phyloP scores from a whole-genome alignment of 345 rosid genomes.

The Turnera subulata region DNA sequence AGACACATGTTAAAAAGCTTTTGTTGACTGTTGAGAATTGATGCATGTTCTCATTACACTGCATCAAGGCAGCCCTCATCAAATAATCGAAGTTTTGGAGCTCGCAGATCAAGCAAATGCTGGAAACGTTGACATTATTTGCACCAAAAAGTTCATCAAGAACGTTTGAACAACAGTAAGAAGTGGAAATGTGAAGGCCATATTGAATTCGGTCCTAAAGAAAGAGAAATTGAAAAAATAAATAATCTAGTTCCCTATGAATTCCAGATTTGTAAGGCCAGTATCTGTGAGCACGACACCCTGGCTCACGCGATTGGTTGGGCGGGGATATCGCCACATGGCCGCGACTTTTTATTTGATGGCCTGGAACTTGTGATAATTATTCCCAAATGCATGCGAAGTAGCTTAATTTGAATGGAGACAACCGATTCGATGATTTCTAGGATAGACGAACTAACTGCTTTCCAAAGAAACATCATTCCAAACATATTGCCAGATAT shows the following conservation, averaged over 20 bases:
- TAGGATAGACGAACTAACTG: too few relatives aligned
- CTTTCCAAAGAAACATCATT: too few relatives aligned
- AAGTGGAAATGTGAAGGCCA: slow-evolving; percentile 87
- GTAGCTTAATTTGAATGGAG: too few relatives aligned
- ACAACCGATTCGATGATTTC: too few relatives aligned
- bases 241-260: slow-evolving; percentile 21
- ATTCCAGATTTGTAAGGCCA: slow-evolving; percentile 32
- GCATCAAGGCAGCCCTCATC: slow-evolving; percentile 43
- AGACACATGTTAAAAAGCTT: too few relatives aligned
- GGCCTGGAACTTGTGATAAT: too few relatives aligned
- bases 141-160: slow-evolving; percentile 89
- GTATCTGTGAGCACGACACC: too few relatives aligned
- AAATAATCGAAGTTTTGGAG: slow-evolving; percentile 50
- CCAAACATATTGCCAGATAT: too few relatives aligned
- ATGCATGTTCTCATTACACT: slow-evolving; percentile 50
- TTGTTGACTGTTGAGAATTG: slow-evolving; percentile 13
- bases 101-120: slow-evolving; percentile 67
- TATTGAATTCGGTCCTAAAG: slow-evolving; percentile 34
- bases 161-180: slow-evolving; percentile 80
- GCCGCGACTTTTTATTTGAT: too few relatives aligned
- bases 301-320: too few relatives aligned
- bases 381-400: too few relatives aligned
- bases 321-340: too few relatives aligned
- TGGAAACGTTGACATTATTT: slow-evolving; percentile 83
- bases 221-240: slow-evolving; percentile 29